These are phyloP conservation scores for Phaeoacremonium minimum DNA, from an alignment of 2,329 filamentous ascomycete species.

Conservation along the genomic window DNA sequence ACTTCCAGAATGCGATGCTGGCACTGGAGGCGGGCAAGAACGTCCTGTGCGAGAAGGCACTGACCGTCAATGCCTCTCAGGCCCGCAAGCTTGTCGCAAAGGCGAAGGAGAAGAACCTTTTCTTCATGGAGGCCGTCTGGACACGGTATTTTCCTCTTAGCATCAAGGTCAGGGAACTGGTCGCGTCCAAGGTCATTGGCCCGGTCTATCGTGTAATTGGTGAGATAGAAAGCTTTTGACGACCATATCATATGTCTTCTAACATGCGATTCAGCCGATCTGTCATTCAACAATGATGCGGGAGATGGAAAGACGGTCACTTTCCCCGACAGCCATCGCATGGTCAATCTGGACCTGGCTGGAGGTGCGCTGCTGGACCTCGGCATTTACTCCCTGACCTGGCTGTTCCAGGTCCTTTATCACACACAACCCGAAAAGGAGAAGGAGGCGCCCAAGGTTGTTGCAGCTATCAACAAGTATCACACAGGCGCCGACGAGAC, in stretches of 20 bases:
- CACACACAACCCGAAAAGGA: conserved; percentile 66
- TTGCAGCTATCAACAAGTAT: conserved; percentile 63
- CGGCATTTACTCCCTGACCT: conserved; percentile 84
- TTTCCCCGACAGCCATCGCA: conserved; percentile 62
- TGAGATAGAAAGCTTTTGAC: conserved; percentile 20
- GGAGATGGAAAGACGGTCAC: conserved; percentile 53
- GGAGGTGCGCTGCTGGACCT: conserved; percentile 81
- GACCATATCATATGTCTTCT: conserved; percentile 1
- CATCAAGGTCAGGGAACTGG: conserved; percentile 66
- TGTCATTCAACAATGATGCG: conserved; percentile 56
- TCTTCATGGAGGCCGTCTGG: conserved; percentile 88
- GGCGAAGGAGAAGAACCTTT: conserved; percentile 67
- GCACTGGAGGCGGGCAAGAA: conserved; percentile 79
- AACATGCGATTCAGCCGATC: conserved; percentile 42
- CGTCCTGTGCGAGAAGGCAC: conserved; percentile 86
- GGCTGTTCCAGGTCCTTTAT: conserved; percentile 87
- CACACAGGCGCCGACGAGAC: conserved; percentile 71
- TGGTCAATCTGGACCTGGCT: conserved; percentile 78
- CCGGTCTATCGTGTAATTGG: conserved; percentile 56
- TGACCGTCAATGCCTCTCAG: conserved; percentile 80
- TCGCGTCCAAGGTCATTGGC: conserved; percentile 50
- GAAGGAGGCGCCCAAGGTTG: conserved; percentile 65
- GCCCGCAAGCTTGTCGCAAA: conserved; percentile 66
- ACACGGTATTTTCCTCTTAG: conserved; percentile 84
- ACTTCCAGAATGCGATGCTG: conserved; percentile 89